Conservation (phyloP, 192 early-diverging fungal genomes). For the Physocladia obscura region DNA sequence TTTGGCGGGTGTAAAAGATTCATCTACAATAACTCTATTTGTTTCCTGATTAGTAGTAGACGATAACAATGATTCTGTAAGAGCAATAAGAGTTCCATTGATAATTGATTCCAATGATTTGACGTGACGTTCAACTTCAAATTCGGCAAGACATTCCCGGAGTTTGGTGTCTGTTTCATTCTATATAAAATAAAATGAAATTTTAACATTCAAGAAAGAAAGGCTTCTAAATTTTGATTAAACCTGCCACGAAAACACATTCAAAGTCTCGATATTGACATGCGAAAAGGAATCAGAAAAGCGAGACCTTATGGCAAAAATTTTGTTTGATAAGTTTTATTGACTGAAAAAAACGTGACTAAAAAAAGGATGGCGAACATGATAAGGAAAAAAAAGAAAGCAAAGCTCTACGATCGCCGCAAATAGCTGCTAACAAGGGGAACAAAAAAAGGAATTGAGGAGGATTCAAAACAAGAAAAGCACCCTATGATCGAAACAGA, state of each 20-base stretch:
- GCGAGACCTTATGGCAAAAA: slow-evolving; percentile 1
- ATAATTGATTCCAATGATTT: slow-evolving; percentile 16
- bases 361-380: too few species aligned
- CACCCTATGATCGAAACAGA: too few species aligned
- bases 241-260: slow-evolving; percentile 8
- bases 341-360: too few species aligned
- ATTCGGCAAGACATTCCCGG: background rate
- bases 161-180: background rate
- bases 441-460: too few species aligned
- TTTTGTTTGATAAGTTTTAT: too few species aligned
- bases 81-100: background rate
- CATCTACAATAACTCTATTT: background rate
- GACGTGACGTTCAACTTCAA: slow-evolving; percentile 10
- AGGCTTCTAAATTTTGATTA: background rate
- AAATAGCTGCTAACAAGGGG: too few species aligned
- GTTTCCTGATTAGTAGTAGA: background rate
- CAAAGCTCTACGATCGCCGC: too few species aligned
- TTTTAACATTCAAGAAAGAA: background rate
- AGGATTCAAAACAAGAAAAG: too few species aligned
- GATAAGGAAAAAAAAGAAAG: too few species aligned
- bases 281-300: background rate
- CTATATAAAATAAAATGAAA: background rate
- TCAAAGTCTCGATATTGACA: background rate
- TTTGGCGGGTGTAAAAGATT: background rate
- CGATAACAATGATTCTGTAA: background rate